Percentiles rank a stretch among this genome's conserved stretches.
Conservation (phyloP, 306 rosid species). For the Vigna unguiculata region DNA sequence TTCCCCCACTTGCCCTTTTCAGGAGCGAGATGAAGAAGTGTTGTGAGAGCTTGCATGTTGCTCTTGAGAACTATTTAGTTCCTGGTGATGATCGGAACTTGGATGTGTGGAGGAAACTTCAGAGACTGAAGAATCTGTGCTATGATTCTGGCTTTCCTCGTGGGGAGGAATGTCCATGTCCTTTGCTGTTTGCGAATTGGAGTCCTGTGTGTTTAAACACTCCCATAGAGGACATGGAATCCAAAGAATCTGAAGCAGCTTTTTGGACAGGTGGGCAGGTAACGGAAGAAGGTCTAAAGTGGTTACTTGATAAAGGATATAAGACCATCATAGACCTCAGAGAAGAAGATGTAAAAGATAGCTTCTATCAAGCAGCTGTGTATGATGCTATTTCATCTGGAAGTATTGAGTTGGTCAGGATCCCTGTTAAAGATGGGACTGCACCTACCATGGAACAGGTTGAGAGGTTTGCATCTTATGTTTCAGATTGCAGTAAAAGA, state of each 20-base stretch:
- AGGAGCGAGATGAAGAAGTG: slow-evolving; percentile 96
- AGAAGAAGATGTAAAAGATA: slow-evolving; percentile 76
- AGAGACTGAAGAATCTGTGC: slow-evolving; percentile 89
- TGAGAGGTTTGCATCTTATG: slow-evolving; percentile 76
- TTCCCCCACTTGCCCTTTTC: slow-evolving; percentile 83
- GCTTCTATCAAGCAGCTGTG: slow-evolving; percentile 63
- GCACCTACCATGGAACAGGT: slow-evolving; percentile 90
- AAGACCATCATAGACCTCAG: slow-evolving; percentile 88
- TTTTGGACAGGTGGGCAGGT: slow-evolving; percentile 99
- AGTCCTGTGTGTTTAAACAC: slow-evolving; percentile 62
- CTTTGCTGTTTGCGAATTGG: slow-evolving; percentile 86
- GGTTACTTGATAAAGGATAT: slow-evolving; percentile 77
- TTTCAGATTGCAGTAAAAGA: slow-evolving; percentile 75
- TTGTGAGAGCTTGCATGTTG: slow-evolving; percentile 93
- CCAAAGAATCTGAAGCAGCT: slow-evolving; percentile 64
- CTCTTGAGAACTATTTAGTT: slow-evolving; percentile 75
- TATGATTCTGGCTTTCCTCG: slow-evolving; percentile 87
- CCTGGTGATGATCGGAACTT: slow-evolving; percentile 68
- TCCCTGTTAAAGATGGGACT: slow-evolving; percentile 81
- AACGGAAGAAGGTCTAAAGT: slow-evolving; percentile 90
- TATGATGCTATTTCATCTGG: slow-evolving; percentile 70
- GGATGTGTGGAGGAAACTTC: slow-evolving; percentile 91
- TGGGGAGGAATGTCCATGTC: slow-evolving; percentile 73
- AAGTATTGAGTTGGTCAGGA: slow-evolving; percentile 72
- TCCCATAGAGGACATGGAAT: slow-evolving; percentile 57